phyloP scores from a whole-genome alignment of 2,329 filamentous ascomycete genomes.

The Calonectria pteridis region DNA sequence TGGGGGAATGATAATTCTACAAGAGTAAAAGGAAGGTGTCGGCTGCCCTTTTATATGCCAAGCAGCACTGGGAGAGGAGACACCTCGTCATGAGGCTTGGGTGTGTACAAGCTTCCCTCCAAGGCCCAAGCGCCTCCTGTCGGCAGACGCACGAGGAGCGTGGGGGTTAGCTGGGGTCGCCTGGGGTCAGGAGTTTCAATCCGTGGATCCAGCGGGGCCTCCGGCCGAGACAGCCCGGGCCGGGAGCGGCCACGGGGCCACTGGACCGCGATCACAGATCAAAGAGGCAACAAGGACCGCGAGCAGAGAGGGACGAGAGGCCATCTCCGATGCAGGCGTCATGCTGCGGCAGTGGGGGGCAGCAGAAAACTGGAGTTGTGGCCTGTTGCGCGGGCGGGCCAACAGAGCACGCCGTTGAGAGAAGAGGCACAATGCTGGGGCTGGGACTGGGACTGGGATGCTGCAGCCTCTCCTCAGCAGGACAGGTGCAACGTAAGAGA shows the following conservation, averaged over 20 bases:
- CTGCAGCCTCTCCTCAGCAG: slow-evolving; percentile 7
- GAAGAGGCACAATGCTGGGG: not conserved
- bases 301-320: not conserved
- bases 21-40: slow-evolving; percentile 30
- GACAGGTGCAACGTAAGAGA: not conserved
- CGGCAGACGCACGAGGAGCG: slow-evolving; percentile 36
- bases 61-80: slow-evolving; percentile 21
- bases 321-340: not conserved
- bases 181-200: slow-evolving; percentile 29
- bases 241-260: slow-evolving; percentile 33
- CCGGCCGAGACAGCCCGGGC: slow-evolving; percentile 44
- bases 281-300: slow-evolving; percentile 3
- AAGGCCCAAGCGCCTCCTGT: slow-evolving; percentile 29
- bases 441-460: not conserved
- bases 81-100: slow-evolving; percentile 43
- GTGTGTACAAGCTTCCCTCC: slow-evolving; percentile 22
- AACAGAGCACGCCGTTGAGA: not conserved
- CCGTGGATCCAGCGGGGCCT: slow-evolving; percentile 25
- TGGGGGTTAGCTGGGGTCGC: slow-evolving; percentile 40
- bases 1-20: slow-evolving; percentile 19
- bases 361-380: slow-evolving; percentile 14
- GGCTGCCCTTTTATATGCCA: slow-evolving; percentile 43
- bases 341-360: slow-evolving; percentile 22
- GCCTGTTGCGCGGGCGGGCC: slow-evolving; percentile 6
- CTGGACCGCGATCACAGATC: slow-evolving; percentile 17